Evolutionary conservation across 2,329 filamentous ascomycete species (phyloP).

Genomic region (Raffaelea ambrosiae): DNA sequence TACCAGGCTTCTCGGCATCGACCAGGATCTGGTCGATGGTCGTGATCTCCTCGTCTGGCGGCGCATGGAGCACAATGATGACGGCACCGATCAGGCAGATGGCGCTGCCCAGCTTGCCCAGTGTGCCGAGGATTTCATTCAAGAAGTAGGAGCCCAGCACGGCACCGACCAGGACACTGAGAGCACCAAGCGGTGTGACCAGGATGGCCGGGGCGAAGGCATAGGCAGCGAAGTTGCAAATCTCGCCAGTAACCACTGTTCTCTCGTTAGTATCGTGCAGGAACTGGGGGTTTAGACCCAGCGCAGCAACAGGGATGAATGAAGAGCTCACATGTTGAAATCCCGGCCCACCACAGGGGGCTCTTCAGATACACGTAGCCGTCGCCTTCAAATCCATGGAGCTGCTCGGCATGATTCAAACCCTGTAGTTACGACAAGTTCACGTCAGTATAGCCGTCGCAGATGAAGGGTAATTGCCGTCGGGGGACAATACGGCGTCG

Average conservation of each 20-base stretch:
- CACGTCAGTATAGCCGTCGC: neutral
- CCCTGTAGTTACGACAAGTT: conserved; percentile 14
- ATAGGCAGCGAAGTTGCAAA: conserved; percentile 97
- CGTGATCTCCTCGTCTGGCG: conserved; percentile 82
- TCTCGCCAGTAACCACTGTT: conserved; percentile 80
- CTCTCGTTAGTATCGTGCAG: conserved; percentile 1
- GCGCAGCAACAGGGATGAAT: neutral
- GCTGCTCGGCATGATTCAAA: conserved; percentile 78
- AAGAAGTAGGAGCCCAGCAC: conserved; percentile 93
- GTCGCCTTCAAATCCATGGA: conserved; percentile 93
- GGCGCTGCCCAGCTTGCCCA: conserved; percentile 91
- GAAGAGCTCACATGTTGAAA: conserved; percentile 67
- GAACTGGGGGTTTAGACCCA: neutral
- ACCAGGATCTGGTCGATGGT: conserved; percentile 87
- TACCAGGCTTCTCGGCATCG: conserved; percentile 88
- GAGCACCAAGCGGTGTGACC: conserved; percentile 86
- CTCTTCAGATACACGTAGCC: conserved; percentile 90
- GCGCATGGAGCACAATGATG: conserved; percentile 95
- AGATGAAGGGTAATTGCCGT: too few relatives aligned
- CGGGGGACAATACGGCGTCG: neutral
- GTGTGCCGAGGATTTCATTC: conserved; percentile 76
- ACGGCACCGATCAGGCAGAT: conserved; percentile 94
- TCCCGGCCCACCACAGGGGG: conserved; percentile 96
- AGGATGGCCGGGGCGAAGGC: conserved; percentile 98
- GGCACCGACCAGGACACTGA: conserved; percentile 91